Evolutionary conservation across 768 basidiomycete genomes (phyloP).

Genomic region (Galerina sulciceps): DNA sequence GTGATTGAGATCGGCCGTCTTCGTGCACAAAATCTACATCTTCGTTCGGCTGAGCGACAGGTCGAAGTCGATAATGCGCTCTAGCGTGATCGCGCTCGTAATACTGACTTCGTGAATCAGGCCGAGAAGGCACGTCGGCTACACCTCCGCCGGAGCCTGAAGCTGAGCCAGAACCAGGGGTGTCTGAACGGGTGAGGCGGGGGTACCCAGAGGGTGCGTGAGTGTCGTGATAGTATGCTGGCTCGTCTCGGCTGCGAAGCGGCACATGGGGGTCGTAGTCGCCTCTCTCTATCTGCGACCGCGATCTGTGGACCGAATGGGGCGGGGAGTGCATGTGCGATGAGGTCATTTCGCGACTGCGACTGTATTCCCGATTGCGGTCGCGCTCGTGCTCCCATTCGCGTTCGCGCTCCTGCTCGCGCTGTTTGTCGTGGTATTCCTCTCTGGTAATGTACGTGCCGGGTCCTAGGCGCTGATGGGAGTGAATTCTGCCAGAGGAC

Average conservation of each 20-base stretch:
- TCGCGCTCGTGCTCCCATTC: conserved; percentile 51
- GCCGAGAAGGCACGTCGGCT: conserved; percentile 50
- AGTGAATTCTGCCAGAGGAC: conserved; percentile 51
- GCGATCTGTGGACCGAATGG: conserved; percentile 38
- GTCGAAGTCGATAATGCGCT: conserved; percentile 54
- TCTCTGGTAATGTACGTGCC: conserved; percentile 60
- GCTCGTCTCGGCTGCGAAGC: conserved; percentile 40
- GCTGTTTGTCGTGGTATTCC: conserved; percentile 53
- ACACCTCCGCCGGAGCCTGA: conserved; percentile 26
- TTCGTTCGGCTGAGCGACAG: conserved; percentile 48
- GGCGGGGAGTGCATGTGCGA: conserved; percentile 45
- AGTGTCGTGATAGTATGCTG: conserved; percentile 39
- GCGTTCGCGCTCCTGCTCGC: conserved; percentile 41
- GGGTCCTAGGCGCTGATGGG: conserved; percentile 71
- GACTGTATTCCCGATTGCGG: conserved; percentile 26
- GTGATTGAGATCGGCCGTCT: conserved; percentile 45
- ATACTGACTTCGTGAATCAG: conserved; percentile 54
- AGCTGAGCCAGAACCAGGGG: conserved; percentile 61
- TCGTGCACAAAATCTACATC: conserved; percentile 59
- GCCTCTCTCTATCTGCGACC: conserved; percentile 30
- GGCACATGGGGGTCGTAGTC: conserved; percentile 20
- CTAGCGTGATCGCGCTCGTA: conserved; percentile 38
- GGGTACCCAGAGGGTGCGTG: conserved; percentile 35
- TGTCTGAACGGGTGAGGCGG: conserved; percentile 56
- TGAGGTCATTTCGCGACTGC: conserved; percentile 21